Percentiles rank a stretch among this genome's conserved stretches.
Conservation (phyloP, 495 filamentous ascomycete genomes). For the Trichoderma gamsii region DNA sequence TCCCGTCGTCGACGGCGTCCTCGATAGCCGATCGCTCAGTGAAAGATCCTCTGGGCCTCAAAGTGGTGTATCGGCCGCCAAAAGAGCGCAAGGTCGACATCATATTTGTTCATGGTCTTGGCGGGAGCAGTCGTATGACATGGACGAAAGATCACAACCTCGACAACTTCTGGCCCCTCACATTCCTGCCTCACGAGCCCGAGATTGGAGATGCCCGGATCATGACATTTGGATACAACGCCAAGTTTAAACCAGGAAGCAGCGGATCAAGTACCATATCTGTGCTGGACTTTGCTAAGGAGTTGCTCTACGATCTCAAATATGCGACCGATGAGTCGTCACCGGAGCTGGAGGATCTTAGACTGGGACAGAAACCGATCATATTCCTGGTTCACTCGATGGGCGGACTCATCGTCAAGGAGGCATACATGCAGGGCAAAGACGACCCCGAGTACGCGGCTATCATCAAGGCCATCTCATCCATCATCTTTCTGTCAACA, state of each 20-base stretch:
- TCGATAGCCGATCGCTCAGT: background rate
- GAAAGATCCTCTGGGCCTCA: conserved; percentile 3
- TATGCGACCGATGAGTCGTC: conserved; percentile 25
- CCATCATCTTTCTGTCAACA: conserved; percentile 43
- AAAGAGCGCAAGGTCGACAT: conserved; percentile 22
- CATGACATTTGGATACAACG: conserved; percentile 37
- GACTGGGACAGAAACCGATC: conserved; percentile 26
- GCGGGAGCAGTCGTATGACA: conserved; percentile 27
- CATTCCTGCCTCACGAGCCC: conserved; percentile 30
- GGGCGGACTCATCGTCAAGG: conserved; percentile 45
- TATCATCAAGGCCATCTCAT: conserved; percentile 30
- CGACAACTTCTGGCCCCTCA: conserved; percentile 30
- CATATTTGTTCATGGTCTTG: conserved; percentile 36
- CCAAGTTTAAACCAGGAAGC: conserved; percentile 19
- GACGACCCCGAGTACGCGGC: conserved; percentile 33
- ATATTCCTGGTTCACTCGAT: conserved; percentile 42
- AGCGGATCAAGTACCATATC: conserved; percentile 2
- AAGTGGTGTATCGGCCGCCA: background rate
- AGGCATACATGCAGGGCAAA: conserved; percentile 37
- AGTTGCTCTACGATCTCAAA: conserved; percentile 31
- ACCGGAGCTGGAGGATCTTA: conserved; percentile 16
- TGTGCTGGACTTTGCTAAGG: conserved; percentile 37
- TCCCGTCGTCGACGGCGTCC: background rate
- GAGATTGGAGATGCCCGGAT: conserved; percentile 27
- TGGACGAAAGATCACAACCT: conserved; percentile 30